Percentiles rank a stretch among this genome's conserved stretches.
These are phyloP conservation scores for Xerocomellus amylosporus DNA, from an alignment of 768 basidiomycete species.

Conservation along the genomic window DNA sequence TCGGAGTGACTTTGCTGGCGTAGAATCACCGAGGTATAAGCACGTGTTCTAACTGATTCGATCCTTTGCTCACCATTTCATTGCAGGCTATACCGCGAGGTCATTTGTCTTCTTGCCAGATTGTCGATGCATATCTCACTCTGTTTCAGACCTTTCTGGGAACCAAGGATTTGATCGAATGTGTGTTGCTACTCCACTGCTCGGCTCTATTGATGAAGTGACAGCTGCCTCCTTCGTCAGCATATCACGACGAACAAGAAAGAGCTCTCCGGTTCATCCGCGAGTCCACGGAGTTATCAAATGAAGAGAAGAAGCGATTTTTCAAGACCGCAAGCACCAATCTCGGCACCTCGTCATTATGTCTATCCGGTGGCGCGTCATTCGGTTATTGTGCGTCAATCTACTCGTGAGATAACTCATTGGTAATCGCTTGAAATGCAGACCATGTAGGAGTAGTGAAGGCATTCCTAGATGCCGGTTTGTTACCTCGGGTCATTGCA, in stretches of 20 bases:
- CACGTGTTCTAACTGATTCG: neutral
- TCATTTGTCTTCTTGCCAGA: constrained; percentile 17
- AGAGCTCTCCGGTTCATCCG: constrained; percentile 73
- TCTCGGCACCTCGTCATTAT: constrained; percentile 87
- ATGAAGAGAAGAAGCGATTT: constrained; percentile 89
- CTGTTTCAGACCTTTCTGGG: constrained; percentile 77
- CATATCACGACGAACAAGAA: constrained; percentile 79
- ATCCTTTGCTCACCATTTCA: constrained; percentile 4
- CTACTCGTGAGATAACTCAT: neutral
- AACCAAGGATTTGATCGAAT: constrained; percentile 87
- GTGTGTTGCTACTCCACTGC: constrained; percentile 37
- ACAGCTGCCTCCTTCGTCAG: constrained; percentile 37
- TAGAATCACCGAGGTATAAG: constrained; percentile 74
- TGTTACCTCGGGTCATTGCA: constrained; percentile 89
- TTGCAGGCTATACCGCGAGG: constrained; percentile 84
- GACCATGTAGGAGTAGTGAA: constrained; percentile 90
- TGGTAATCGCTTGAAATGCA: constrained; percentile 28
- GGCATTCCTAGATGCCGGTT: constrained; percentile 82
- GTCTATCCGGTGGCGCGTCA: constrained; percentile 92
- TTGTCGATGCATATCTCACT: constrained; percentile 10
- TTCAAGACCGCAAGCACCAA: constrained; percentile 89
- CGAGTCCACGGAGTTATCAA: constrained; percentile 64
- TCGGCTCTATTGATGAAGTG: neutral
- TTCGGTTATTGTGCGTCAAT: constrained; percentile 82
- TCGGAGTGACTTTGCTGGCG: constrained; percentile 88